phyloP scores from a whole-genome alignment of 2,329 filamentous ascomycete genomes.

The Aspergillus aculeatinus region DNA sequence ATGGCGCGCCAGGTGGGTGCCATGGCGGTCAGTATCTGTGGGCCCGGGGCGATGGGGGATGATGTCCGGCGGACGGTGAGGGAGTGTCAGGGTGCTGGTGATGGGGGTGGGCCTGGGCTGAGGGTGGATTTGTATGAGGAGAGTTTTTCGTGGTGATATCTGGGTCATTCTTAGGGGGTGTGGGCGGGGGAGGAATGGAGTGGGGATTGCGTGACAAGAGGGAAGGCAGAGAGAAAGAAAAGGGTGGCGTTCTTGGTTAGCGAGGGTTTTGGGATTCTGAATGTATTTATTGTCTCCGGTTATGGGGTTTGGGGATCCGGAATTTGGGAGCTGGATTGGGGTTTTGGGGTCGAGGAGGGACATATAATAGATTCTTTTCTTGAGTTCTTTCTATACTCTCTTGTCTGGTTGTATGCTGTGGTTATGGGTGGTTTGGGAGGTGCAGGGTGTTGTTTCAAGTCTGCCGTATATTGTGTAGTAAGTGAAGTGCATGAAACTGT shows the following conservation, averaged over 20 bases:
- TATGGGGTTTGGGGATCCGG: no score
- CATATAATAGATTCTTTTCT: not conserved
- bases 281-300: not conserved
- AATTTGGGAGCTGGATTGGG: no score
- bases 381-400: not conserved
- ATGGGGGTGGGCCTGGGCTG: slow-evolving; percentile 5
- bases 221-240: no score
- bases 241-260: not conserved
- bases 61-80: slow-evolving; percentile 36
- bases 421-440: no score
- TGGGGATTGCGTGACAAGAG: no score
- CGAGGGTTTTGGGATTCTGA: not conserved
- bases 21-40: slow-evolving; percentile 41
- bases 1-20: slow-evolving; percentile 32
- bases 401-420: no score
- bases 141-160: slow-evolving; percentile 35
- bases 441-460: no score
- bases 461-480: no score
- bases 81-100: slow-evolving; percentile 18
- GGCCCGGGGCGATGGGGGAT: slow-evolving; percentile 38
- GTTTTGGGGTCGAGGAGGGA: no score
- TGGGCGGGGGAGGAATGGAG: no score
- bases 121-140: slow-evolving; percentile 39
- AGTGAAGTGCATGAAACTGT: no score
- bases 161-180: not conserved